Conservation (phyloP, 2,329 filamentous ascomycete species). For the Ilyonectria robusta region DNA sequence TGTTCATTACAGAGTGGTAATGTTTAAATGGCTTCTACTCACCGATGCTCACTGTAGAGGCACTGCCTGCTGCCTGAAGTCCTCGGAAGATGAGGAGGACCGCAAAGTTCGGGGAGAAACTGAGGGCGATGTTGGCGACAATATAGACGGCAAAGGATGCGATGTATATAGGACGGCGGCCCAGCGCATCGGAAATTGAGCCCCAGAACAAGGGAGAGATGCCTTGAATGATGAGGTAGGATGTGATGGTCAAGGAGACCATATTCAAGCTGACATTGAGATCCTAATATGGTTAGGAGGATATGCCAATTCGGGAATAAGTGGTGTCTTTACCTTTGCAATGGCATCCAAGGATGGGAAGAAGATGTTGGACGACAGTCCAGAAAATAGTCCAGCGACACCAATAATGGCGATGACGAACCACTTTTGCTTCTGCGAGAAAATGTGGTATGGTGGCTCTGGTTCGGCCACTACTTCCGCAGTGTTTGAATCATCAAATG, state of each 20-base stretch:
- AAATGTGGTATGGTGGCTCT: constrained; percentile 22
- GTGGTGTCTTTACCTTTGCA: constrained; percentile 43
- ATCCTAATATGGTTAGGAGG: constrained; percentile 35
- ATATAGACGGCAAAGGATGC: constrained; percentile 63
- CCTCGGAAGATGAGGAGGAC: constrained; percentile 61
- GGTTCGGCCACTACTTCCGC: not conserved
- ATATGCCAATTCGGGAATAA: no score
- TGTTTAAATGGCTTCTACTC: constrained; percentile 17
- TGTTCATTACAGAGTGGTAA: no score
- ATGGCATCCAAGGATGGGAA: constrained; percentile 60
- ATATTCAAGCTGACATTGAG: constrained; percentile 48
- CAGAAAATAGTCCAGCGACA: constrained; percentile 66
- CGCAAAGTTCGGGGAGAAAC: constrained; percentile 59
- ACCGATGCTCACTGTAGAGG: constrained; percentile 64
- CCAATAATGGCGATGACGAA: constrained; percentile 64
- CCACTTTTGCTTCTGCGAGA: constrained; percentile 51
- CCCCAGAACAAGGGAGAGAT: constrained; percentile 65
- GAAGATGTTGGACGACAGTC: constrained; percentile 67
- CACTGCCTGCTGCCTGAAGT: constrained; percentile 63
- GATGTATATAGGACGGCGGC: constrained; percentile 62
- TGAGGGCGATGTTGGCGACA: constrained; percentile 61
- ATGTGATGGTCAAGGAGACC: constrained; percentile 59
- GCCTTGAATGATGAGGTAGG: constrained; percentile 66
- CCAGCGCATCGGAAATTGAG: constrained; percentile 61
- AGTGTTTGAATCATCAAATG: constrained; percentile 11